phyloP scores from a whole-genome alignment of 192 early-diverging fungal genomes.

The Coemansia sp. region DNA sequence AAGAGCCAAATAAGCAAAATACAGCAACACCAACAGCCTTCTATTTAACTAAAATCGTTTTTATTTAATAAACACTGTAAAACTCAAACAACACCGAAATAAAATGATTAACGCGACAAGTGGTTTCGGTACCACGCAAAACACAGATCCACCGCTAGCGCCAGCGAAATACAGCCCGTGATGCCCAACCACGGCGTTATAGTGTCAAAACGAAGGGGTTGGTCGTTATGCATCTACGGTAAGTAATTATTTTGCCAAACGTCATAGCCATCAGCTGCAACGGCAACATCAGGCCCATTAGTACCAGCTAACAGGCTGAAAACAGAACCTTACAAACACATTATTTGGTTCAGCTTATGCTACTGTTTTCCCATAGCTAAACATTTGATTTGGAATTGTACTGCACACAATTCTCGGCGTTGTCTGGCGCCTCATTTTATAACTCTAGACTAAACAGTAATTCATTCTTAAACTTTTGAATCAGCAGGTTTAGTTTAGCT shows the following conservation, averaged over 20 bases:
- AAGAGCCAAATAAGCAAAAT: too few species aligned
- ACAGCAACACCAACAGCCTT: too few species aligned
- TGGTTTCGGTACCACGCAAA: conserved; percentile 4
- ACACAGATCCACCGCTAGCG: conserved; percentile 27
- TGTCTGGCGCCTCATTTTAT: too few species aligned
- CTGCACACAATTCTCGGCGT: too few species aligned
- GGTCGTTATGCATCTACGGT: conserved; percentile 49
- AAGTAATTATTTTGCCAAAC: conserved; percentile 67
- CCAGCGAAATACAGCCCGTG: conserved; percentile 44
- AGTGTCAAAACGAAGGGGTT: conserved; percentile 21
- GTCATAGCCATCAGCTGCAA: conserved; percentile 64
- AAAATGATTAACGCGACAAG: background rate
- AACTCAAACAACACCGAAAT: background rate
- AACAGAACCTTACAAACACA: conserved; percentile 9
- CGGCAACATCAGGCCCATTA: conserved; percentile 49
- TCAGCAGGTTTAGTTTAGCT: too few species aligned
- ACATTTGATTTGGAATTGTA: too few species aligned
- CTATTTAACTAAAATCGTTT: too few species aligned
- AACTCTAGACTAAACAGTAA: too few species aligned
- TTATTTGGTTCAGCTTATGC: conserved; percentile 62
- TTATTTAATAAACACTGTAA: too few species aligned
- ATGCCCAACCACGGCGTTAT: conserved; percentile 57
- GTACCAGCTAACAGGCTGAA: conserved; percentile 22
- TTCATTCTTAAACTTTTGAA: too few species aligned
- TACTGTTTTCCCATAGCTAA: conserved; percentile 66